Base-by-base conservation (phyloP, 2,329 filamentous ascomycete species). In the Paecilomyces dactylethromorphus region DNA sequence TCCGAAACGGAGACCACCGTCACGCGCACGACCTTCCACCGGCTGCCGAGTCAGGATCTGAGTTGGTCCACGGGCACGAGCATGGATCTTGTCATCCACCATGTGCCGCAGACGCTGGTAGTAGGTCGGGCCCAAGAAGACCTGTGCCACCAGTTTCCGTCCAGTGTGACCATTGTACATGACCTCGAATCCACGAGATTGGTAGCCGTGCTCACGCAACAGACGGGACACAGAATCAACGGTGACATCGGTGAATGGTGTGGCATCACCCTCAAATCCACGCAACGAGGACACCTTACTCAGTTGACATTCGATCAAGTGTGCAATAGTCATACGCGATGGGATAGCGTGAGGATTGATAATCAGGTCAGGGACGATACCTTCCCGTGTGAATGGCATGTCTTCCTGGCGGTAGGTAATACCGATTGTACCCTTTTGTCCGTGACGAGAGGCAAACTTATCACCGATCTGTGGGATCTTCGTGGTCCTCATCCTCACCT, bases 1-100 rank as follows among this genome's bases (percentile, higher is more conserved):
- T 87, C 94, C 94, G 86, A 99, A 99, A 73, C 95, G 93, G 52
- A 99, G 84, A 81, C 94, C 94, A 84, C 94, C 94, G 74, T 99
- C 95, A 77, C 95, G 84, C 3, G 94, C 94, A 85, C 95, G 90
- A 89, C 94, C 94, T 79, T 99, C 94, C 13, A 99, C 94, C 18
- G 94, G 94, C 76, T 99, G 94, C 59, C 95, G 84, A 2, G 94
- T 99, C 79, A 99, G 85, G 70, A 99, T 99, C 78, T 99, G 94
- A 22, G 96, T 90, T 0, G 94, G 94, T 35, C 95, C 94, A 73
- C 94, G 89, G 13, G 95, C 94, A 77, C 95, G 90, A n/a, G 94
- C 95, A 79, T 99, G 94, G 68, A 99, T 99, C 84, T 99, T 99
- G 82, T 99, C 94, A 75, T 99, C 94, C 67, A 99, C 95, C 95